Base-by-base conservation (phyloP, 768 basidiomycete species). In the Lactarius hatsudake region DNA sequence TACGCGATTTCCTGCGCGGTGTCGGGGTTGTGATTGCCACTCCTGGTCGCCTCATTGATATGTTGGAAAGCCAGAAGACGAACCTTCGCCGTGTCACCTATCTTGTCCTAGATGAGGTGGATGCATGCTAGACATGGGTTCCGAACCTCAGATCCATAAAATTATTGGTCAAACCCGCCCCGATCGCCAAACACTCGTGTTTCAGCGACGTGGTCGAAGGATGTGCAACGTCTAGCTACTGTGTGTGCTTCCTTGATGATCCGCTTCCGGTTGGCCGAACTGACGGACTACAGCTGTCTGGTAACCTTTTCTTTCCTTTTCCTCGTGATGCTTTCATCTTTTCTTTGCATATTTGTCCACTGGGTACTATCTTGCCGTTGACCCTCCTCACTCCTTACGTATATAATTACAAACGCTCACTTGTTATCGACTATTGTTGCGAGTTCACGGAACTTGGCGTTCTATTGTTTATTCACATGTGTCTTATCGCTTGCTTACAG, bases 41-140 rank as follows among this genome's bases (percentile, higher is more conserved):
- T n/a, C 97, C 97, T 10, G 97, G 97, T 73, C 94, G 97, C 71
- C 82, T 99, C 71, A 99, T 99, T 72, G 97, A 99, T 76, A 98
- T 99, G 97, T 86, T 99, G 32, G 97, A 99, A 81, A 87, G 86
- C 1, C 89, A 91, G 75, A 97, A 97, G 81, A 98, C 96, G 26
- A 98, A 98, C 78, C 85, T 99, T 62, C 92, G 92, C 65, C 89
- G 97, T 51, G 84, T 99, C 64, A 99, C 97, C 26, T 99, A 98
- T 78, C 85, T 99, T 48, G 97, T 99, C 75, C 93, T 99, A 88
- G 97, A 99, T 75, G 97, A 99, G 79, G 97, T 97, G 55, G 97
- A 99, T 93, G 97, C 75, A 99, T 99, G 97, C 85, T 99, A 70
- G 97, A 99, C 82, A 99, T 99, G 97, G 97, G 97, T 83, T 99